Base-by-base conservation (phyloP, 192 early-diverging fungal species). In the Mortierella antarctica region DNA sequence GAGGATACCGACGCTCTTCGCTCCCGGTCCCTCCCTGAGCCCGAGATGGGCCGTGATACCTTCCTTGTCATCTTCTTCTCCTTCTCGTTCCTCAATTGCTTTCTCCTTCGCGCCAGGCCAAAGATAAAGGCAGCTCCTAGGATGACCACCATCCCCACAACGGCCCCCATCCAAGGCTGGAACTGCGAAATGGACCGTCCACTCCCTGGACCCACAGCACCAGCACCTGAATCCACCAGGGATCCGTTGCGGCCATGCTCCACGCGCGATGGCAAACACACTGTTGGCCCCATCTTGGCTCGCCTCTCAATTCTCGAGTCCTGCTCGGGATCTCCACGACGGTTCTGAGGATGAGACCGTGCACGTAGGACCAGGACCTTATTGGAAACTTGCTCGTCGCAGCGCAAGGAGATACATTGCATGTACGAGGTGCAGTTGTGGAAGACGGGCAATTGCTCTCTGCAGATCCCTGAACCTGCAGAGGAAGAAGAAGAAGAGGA, bases 381-480 rank as follows among this genome's bases (percentile, higher is more conserved):
- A 4, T 6, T 3, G 17, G 39, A 40, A n/a, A 10, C 21, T 6
- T 21, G 10, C 40, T 59, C 48, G 48, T 69, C 61, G 49, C 74
- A 76, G 15, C 74, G 65, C 21, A 63, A 23, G 12, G 74, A 76
- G 15, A 62, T 63, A 39, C 74, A 76, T 46, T 76, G 74, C 53
- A 64, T 69, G 31, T 76, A 76, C 12, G 74, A 76, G 0, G 67
- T 64, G 52, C 74, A 76, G 46, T 57, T 63, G 47, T 76, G 74
- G 23, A 46, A 76, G 7, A 57, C 62, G 20, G 74, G 74, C 42
- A 76, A 42, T 15, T 69, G 61, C 23, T 76, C 74, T 46, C 15
- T 59, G 42, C 74, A 76, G 23, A 51, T 69, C 4, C 74, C 74
- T 1, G 47, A 39, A 18, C 53, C 65, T 9, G 57, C 50, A 3